Evolutionary conservation across 208 protist species (phyloP).

Genomic region (Strigomonas oncopelti): DNA sequence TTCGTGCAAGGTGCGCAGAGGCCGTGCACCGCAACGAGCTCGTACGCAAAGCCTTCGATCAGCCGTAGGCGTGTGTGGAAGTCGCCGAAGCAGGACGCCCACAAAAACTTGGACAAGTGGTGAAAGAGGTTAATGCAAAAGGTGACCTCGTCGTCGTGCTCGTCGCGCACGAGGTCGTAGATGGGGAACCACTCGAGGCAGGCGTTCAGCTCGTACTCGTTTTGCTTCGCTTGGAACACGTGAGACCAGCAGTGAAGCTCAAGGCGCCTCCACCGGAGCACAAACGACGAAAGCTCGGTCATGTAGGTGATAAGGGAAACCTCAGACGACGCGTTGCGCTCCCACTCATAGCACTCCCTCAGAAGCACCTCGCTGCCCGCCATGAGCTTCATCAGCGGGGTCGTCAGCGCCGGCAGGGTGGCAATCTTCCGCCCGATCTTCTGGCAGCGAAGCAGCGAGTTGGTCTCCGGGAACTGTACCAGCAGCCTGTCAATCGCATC

Average conservation of each 20-base stretch:
- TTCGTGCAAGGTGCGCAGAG: conserved; percentile 56
- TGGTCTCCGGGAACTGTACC: conserved; percentile 87
- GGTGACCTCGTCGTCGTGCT: conserved; percentile 21
- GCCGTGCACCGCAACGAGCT: conserved; percentile 45
- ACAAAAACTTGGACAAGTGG: conserved; percentile 75
- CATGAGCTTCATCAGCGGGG: conserved; percentile 93
- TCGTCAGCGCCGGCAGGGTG: conserved; percentile 73
- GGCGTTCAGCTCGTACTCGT: conserved; percentile 66
- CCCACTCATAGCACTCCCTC: conserved; percentile 94
- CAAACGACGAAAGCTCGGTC: conserved; percentile 82
- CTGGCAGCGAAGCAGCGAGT: conserved; percentile 79
- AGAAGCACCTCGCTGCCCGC: conserved; percentile 94
- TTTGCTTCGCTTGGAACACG: conserved; percentile 80
- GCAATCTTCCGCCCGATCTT: conserved; percentile 84
- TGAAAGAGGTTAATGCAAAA: conserved; percentile 29
- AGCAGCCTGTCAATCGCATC: conserved; percentile 66
- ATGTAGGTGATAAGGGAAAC: conserved; percentile 90
- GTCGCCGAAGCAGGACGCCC: conserved; percentile 73
- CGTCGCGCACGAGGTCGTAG: conserved; percentile 60
- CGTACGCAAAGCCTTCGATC: conserved; percentile 58
- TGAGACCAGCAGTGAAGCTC: conserved; percentile 95
- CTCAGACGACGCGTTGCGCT: conserved; percentile 88
- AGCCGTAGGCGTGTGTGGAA: conserved; percentile 66
- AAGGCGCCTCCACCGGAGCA: conserved; percentile 96
- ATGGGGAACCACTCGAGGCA: conserved; percentile 73